phyloP scores from a whole-genome alignment of 805 yeast species.

The Metschnikowia gruessii region DNA sequence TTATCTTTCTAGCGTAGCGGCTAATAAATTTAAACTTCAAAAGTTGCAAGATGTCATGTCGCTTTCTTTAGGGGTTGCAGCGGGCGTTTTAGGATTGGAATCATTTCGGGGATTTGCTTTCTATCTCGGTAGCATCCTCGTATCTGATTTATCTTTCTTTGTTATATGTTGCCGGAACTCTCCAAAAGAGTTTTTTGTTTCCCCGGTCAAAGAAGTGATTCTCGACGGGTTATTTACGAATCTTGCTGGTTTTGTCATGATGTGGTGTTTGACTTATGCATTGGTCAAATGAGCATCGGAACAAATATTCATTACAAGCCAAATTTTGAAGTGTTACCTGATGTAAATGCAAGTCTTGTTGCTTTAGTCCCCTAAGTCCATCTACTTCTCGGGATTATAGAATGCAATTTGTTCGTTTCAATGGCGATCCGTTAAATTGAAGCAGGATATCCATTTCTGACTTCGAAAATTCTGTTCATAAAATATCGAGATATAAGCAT shows the following conservation, averaged over 20 bases:
- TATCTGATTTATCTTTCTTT: slow-evolving; percentile 30
- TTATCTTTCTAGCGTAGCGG: background rate
- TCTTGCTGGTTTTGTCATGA: slow-evolving; percentile 42
- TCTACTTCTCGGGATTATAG: no score
- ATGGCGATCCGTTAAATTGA: no score
- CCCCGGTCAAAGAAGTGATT: slow-evolving; percentile 34
- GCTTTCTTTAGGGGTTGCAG: slow-evolving; percentile 38
- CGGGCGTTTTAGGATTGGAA: slow-evolving; percentile 41
- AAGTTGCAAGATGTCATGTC: slow-evolving; percentile 38
- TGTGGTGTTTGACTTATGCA: slow-evolving; percentile 48
- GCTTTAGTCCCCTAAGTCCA: no score
- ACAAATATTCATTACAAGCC: background rate
- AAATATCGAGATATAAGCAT: no score
- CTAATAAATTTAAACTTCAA: slow-evolving; percentile 20
- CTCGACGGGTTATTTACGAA: slow-evolving; percentile 31
- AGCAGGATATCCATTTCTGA: no score
- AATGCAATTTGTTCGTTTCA: no score
- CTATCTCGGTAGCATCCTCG: slow-evolving; percentile 33
- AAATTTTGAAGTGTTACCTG: no score
- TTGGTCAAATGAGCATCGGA: slow-evolving; percentile 28
- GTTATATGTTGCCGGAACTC: slow-evolving; percentile 32
- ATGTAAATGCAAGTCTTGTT: no score
- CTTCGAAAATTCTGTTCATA: no score
- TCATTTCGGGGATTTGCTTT: slow-evolving; percentile 35
- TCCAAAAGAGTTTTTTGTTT: slow-evolving; percentile 24